Percentiles rank a stretch among this genome's conserved stretches.
phyloP scores from a whole-genome alignment of 2,329 filamentous ascomycete species.

The Neonectria ditissima region DNA sequence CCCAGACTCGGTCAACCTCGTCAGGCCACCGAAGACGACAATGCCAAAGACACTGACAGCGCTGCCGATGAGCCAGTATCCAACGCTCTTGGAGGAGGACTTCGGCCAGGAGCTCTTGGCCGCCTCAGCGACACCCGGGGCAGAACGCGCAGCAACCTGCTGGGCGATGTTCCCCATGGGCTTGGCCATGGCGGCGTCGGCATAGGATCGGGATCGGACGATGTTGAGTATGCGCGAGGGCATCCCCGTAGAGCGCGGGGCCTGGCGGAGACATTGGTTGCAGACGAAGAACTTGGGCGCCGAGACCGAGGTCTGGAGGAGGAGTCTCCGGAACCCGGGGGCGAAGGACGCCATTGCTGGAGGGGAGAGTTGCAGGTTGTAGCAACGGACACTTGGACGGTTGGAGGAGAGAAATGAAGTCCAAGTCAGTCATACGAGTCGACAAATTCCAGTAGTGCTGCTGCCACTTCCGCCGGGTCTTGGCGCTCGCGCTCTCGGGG shows the following conservation, averaged over 20 bases:
- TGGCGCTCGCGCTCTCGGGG: conserved; percentile 28
- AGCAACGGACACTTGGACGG: conserved; percentile 30
- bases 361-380: conserved; percentile 7
- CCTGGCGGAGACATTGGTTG: conserved; percentile 61
- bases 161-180: conserved; percentile 45
- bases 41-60: conserved; percentile 96
- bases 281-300: conserved; percentile 57
- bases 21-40: conserved; percentile 93
- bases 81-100: conserved; percentile 80
- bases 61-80: conserved; percentile 92
- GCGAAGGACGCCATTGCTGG: conserved; percentile 54
- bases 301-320: conserved; percentile 49
- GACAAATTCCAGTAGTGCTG: conserved; percentile 21
- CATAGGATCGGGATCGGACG: conserved; percentile 55
- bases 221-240: conserved; percentile 55
- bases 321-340: conserved; percentile 56
- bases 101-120: conserved; percentile 64
- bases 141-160: conserved; percentile 41
- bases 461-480: conserved; percentile 24
- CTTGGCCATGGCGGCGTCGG: conserved; percentile 48
- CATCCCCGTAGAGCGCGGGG: conserved; percentile 42
- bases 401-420: conserved; percentile 7
- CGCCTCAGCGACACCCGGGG: conserved; percentile 37
- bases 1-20: conserved; percentile 95
- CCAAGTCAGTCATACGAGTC: conserved; percentile 26